A percentile compares a stretch with the other conserved stretches of the same genome.
Evolutionary conservation across 495 filamentous ascomycete genomes (phyloP).

Genomic region (Xylaria palmicola): DNA sequence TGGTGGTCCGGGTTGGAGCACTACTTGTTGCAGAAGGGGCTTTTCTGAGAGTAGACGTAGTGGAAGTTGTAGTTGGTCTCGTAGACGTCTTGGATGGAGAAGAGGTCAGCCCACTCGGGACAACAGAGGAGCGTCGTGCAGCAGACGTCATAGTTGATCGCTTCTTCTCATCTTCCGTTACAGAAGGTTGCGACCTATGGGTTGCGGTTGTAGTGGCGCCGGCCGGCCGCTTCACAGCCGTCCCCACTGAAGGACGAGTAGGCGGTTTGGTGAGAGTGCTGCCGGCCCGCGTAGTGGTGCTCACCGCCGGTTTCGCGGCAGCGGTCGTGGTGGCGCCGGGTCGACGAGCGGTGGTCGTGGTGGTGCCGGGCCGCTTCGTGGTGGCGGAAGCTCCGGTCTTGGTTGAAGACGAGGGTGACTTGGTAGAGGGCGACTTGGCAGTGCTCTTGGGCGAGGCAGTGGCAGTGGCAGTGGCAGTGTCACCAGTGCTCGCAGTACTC

Average conservation of each 20-base stretch:
- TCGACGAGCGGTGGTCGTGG: constrained; percentile 28
- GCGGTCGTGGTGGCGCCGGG: constrained; percentile 30
- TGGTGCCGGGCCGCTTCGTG: constrained; percentile 32
- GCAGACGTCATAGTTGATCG: constrained; percentile 35
- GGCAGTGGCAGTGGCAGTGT: constrained; percentile 19
- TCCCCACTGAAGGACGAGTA: constrained; percentile 34
- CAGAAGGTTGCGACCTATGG: constrained; percentile 44
- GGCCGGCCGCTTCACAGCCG: constrained; percentile 37
- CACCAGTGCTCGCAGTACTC: constrained; percentile 23
- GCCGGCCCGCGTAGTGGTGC: constrained; percentile 37
- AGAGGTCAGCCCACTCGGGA: constrained; percentile 27
- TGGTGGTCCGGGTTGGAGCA: constrained; percentile 30
- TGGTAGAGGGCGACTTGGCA: constrained; percentile 35
- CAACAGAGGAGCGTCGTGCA: constrained; percentile 41
- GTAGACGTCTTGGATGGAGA: constrained; percentile 41
- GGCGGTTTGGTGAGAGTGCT: constrained; percentile 39
- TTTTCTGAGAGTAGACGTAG: constrained; percentile 42
- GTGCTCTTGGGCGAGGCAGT: constrained; percentile 31
- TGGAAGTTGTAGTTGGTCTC: constrained; percentile 33
- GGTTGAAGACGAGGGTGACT: constrained; percentile 27
- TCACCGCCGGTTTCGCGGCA: constrained; percentile 40
- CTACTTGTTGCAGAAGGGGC: constrained; percentile 33
- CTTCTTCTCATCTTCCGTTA: constrained; percentile 51
- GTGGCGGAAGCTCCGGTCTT: constrained; percentile 27
- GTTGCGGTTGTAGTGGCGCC: constrained; percentile 30